Conservation (phyloP, 2,329 filamentous ascomycete genomes). For the Aureobasidium subglaciale region DNA sequence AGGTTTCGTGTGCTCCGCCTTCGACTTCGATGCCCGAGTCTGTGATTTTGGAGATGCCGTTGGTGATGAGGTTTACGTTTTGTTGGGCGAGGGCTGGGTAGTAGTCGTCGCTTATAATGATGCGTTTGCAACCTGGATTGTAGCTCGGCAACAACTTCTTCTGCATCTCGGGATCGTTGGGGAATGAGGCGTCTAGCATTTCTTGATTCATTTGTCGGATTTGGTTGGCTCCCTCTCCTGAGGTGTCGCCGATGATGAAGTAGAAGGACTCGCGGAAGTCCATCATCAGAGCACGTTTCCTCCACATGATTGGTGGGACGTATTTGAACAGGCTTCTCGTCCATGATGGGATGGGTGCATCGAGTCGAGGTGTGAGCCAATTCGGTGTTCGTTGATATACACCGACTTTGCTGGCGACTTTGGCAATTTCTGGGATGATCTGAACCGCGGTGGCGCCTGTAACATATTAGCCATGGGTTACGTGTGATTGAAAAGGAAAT, state of each 20-base stretch:
- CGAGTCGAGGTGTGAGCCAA: conserved; percentile 50
- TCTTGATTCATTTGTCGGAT: conserved; percentile 32
- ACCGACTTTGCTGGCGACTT: conserved; percentile 42
- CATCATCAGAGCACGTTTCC: conserved; percentile 47
- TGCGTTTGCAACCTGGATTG: conserved; percentile 47
- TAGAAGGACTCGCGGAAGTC: conserved; percentile 47
- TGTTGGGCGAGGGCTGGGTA: conserved; percentile 42
- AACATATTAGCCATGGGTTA: neutral
- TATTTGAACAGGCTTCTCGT: conserved; percentile 42
- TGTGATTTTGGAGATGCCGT: conserved; percentile 41
- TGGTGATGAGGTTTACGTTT: conserved; percentile 47
- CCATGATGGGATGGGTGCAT: conserved; percentile 39
- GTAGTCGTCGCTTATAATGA: conserved; percentile 51
- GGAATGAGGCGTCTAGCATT: conserved; percentile 41
- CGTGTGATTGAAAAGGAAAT: too few relatives aligned
- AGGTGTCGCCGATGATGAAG: conserved; percentile 36
- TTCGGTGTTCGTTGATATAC: conserved; percentile 54
- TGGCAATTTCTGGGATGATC: conserved; percentile 51
- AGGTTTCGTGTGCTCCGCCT: conserved; percentile 30
- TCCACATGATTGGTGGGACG: conserved; percentile 44
- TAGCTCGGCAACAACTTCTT: conserved; percentile 49
- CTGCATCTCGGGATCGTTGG: conserved; percentile 45
- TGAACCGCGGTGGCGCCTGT: conserved; percentile 51
- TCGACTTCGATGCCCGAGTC: conserved; percentile 42
- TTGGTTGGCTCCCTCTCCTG: conserved; percentile 35